Conservation (phyloP, 306 rosid genomes). For the Chamaecrista fasciculata region DNA sequence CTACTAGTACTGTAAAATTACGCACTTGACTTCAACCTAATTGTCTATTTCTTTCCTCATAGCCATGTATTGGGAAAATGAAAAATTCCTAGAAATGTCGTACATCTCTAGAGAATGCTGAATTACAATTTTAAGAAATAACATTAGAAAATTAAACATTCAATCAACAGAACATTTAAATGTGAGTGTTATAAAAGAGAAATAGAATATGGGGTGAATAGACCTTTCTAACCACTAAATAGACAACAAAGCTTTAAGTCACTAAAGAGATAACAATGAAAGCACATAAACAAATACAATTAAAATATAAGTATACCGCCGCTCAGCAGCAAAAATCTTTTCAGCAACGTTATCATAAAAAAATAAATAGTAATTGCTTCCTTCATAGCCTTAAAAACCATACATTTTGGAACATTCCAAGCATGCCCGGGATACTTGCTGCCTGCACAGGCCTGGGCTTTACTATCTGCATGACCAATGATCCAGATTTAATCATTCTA, state of each 20-base stretch:
- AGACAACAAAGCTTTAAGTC: not conserved
- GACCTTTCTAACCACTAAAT: not conserved
- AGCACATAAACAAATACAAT: not conserved
- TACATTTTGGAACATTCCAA: constrained; percentile 97
- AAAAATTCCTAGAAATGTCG: not conserved
- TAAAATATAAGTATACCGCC: not conserved
- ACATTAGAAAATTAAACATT: not conserved
- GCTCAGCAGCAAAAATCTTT: not conserved
- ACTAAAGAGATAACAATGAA: not conserved
- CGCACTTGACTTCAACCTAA: not conserved
- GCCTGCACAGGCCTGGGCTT: constrained; percentile 97
- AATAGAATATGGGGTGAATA: not conserved
- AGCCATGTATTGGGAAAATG: not conserved
- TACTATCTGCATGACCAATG: constrained; percentile 73
- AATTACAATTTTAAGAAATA: not conserved
- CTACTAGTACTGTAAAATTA: not conserved
- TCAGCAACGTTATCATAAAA: not conserved
- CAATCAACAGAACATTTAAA: not conserved
- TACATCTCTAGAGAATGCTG: not conserved
- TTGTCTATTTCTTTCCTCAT: not conserved
- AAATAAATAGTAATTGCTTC: not conserved
- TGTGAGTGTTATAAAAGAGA: not conserved
- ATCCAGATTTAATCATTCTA: constrained; percentile 27
- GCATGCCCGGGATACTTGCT: constrained; percentile 99
- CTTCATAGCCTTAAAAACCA: constrained; percentile 27